phyloP scores from a whole-genome alignment of 768 basidiomycete species.

The Boletus coccyginus region DNA sequence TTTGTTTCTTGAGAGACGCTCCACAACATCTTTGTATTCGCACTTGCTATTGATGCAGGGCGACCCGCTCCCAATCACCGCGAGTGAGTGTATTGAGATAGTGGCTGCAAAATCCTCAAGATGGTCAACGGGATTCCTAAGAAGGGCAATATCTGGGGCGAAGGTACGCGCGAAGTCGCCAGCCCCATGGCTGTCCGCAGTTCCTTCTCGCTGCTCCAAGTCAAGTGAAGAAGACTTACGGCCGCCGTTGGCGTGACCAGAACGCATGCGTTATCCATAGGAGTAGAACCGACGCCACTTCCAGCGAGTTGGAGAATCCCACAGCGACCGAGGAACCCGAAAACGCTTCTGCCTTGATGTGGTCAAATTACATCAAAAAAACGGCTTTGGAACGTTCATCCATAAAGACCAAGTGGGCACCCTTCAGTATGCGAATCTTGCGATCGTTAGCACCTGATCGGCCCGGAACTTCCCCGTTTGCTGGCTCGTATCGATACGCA shows the following conservation, averaged over 20 bases:
- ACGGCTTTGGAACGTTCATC: slow-evolving; percentile 46
- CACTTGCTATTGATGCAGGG: slow-evolving; percentile 1
- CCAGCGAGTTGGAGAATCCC: slow-evolving; percentile 20
- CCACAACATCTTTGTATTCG: neutral
- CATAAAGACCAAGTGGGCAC: slow-evolving; percentile 46
- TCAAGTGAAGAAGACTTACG: slow-evolving; percentile 15
- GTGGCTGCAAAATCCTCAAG: neutral
- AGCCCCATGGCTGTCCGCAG: slow-evolving; percentile 1
- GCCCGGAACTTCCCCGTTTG: slow-evolving; percentile 7
- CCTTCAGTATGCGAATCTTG: slow-evolving; percentile 47
- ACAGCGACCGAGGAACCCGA: slow-evolving; percentile 6
- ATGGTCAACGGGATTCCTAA: slow-evolving; percentile 4
- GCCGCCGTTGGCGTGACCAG: slow-evolving; percentile 4
- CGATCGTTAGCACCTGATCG: slow-evolving; percentile 27
- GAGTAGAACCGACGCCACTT: slow-evolving; percentile 21
- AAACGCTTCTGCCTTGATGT: slow-evolving; percentile 17
- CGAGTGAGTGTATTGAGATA: neutral
- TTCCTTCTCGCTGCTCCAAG: slow-evolving; percentile 11
- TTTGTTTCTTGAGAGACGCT: neutral
- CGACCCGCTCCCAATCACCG: slow-evolving; percentile 15
- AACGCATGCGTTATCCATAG: slow-evolving; percentile 5
- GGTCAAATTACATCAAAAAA: slow-evolving; percentile 36
- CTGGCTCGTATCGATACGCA: slow-evolving; percentile 41
- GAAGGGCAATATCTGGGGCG: slow-evolving; percentile 1
- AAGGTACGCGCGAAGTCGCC: slow-evolving; percentile 12